Evolutionary conservation across 2,329 filamentous ascomycete genomes (phyloP).

Genomic region (Hymenoscyphus repandus): DNA sequence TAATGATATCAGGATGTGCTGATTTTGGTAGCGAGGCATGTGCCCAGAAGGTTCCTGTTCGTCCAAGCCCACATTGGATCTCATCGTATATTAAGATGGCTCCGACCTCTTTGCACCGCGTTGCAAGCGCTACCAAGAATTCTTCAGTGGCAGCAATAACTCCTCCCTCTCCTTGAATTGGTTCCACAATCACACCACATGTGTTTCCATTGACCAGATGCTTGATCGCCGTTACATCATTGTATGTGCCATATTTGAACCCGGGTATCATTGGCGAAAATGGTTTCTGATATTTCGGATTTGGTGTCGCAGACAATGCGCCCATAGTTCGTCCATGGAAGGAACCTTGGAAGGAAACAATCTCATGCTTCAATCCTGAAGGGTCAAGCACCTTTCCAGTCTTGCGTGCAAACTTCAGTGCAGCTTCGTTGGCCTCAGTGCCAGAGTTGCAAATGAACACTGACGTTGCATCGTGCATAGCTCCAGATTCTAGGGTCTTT

Average conservation of each 20-base stretch:
- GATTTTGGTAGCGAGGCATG: conserved; percentile 68
- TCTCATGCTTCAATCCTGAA: conserved; percentile 67
- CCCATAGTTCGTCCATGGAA: conserved; percentile 99
- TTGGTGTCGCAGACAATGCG: conserved; percentile 88
- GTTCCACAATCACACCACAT: conserved; percentile 92
- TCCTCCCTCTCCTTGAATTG: conserved; percentile 95
- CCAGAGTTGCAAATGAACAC: conserved; percentile 97
- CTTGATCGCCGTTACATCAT: conserved; percentile 69
- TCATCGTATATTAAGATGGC: conserved; percentile 92
- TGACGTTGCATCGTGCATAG: conserved; percentile 72
- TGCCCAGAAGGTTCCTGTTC: conserved; percentile 88
- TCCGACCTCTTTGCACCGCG: conserved; percentile 78
- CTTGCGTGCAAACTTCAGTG: conserved; percentile 95
- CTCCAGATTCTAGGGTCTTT: conserved; percentile 71
- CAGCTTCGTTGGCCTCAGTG: conserved; percentile 94
- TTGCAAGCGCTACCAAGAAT: conserved; percentile 79
- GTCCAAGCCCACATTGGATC: conserved; percentile 88
- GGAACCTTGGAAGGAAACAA: conserved; percentile 85
- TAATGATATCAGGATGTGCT: conserved; percentile 90
- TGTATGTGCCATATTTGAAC: conserved; percentile 81
- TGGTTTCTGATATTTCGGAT: conserved; percentile 94
- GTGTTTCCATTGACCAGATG: conserved; percentile 77
- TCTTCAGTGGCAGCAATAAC: conserved; percentile 78
- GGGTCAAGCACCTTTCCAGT: conserved; percentile 72
- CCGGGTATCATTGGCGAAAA: conserved; percentile 95